These are phyloP conservation scores for Dendryphion nanum DNA, from an alignment of 2,329 filamentous ascomycete species.

Conservation along the genomic window DNA sequence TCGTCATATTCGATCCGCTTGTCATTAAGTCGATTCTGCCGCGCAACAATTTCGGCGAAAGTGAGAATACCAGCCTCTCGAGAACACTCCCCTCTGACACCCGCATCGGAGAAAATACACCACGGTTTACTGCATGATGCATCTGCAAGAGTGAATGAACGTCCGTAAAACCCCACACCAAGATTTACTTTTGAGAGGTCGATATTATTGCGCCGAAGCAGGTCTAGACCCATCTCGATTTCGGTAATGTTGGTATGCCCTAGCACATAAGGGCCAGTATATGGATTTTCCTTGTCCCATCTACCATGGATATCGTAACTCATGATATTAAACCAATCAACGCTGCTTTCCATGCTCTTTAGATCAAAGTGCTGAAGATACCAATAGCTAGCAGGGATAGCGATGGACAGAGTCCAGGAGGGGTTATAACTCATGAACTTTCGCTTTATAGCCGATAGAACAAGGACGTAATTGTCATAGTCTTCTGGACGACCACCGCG, in stretches of 20 bases:
- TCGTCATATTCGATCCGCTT: no score
- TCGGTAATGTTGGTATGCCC: conserved; percentile 49
- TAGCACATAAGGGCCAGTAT: conserved; percentile 8
- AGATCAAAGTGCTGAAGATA: conserved; percentile 27
- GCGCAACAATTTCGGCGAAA: conserved; percentile 38
- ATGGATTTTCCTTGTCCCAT: neutral
- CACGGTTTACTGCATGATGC: conserved; percentile 10
- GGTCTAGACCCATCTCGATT: conserved; percentile 40
- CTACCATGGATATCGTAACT: conserved; percentile 44
- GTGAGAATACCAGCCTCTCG: conserved; percentile 29
- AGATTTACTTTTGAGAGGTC: conserved; percentile 42
- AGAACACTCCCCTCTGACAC: conserved; percentile 19
- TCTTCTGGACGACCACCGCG: conserved; percentile 37
- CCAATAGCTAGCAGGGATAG: conserved; percentile 23
- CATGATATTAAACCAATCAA: conserved; percentile 26
- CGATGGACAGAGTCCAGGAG: no score
- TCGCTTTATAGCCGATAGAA: no score
- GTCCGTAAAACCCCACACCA: conserved; percentile 48
- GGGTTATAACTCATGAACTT: no score
- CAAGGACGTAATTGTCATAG: neutral
- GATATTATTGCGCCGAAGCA: conserved; percentile 49
- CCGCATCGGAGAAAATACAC: conserved; percentile 9
- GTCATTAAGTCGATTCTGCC: no score
- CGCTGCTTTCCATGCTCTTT: conserved; percentile 37
- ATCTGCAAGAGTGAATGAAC: conserved; percentile 25